phyloP scores from a whole-genome alignment of 108 stramenopile genomes.

The Nitzschia sp. region DNA sequence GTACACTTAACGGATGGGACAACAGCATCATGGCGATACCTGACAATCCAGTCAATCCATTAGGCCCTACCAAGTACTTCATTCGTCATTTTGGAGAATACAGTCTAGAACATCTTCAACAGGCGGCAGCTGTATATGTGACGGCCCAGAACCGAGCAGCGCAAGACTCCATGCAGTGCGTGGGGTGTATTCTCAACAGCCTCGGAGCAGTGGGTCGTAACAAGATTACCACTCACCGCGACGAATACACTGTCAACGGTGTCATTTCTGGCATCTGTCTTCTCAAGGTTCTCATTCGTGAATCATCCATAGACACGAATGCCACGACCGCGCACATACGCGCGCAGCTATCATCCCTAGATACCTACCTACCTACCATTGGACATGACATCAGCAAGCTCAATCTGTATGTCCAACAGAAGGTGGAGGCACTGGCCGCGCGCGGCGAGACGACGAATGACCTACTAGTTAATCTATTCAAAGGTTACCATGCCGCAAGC shows the following conservation, averaged over 20 bases:
- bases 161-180: not conserved
- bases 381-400: slow-evolving; percentile 31
- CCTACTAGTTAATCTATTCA: slow-evolving; percentile 42
- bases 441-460: slow-evolving; percentile 19
- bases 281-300: slow-evolving; percentile 32
- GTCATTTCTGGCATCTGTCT: not conserved
- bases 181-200: not conserved
- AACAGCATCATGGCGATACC: not conserved
- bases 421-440: slow-evolving; percentile 9
- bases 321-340: slow-evolving; percentile 24
- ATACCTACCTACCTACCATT: slow-evolving; percentile 14
- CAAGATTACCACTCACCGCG: not conserved
- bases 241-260: not conserved
- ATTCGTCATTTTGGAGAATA: too few relatives aligned
- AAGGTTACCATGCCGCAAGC: slow-evolving; percentile 19
- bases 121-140: too few relatives aligned
- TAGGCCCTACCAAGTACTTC: too few relatives aligned
- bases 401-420: slow-evolving; percentile 29
- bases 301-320: slow-evolving; percentile 23
- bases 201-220: not conserved
- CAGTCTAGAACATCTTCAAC: too few relatives aligned
- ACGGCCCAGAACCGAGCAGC: too few relatives aligned
- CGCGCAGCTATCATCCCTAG: slow-evolving; percentile 18
- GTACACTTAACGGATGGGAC: not conserved
- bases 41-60: too few relatives aligned